Evolutionary conservation across 1,284 basidiomycete species (phyloP), one percentile per base, ranked within the genome.

Genomic region (Ustilago esculenta): DNA sequence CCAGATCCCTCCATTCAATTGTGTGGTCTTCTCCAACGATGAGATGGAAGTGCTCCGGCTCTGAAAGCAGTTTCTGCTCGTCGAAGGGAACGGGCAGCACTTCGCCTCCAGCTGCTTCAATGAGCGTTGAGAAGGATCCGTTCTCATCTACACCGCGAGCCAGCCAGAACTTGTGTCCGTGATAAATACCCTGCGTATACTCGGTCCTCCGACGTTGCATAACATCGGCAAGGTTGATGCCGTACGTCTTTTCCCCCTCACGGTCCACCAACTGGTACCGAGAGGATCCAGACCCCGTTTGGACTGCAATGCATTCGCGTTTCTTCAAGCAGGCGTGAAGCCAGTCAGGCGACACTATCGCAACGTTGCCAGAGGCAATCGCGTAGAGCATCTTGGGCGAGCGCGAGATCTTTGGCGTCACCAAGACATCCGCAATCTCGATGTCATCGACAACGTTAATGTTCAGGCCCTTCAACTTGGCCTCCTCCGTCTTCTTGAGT

Each of bases 361-460:
- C 50, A 3, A 65, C 36, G 34, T 17, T 36, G 5, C 67, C 67
- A 4, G 43, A 59, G 9, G 67, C 67, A 17, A 70, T 70, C 3
- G 67, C 67, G 17, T 53, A 50, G 4, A 70, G 61, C 67, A 70
- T 70, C 61, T 70, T 70, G 39, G 56, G 60, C 36, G 61, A 50
- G 21, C 67, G 60, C 43, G 60, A 64, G 10, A 70, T 14, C 27
- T 52, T 57, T 14, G 67, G 56, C n/a, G 61, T 50, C 12, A 70
- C 61, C n/a, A 70, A 30, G 4, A 65, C 48, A 18, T 70, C 40
- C n/a, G 67, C 67, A n/a, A 44, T 29, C 43, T 65, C 60, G 29
- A 70, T 61, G 32, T 52, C 37, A 12, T 70, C 61, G 20, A 65
- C 56, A 12, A 64, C 33, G 29, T 65, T 56, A 35, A 65, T 60